Conservation (phyloP, 805 yeast species). For the Kodamaea kaohsiungensis region DNA sequence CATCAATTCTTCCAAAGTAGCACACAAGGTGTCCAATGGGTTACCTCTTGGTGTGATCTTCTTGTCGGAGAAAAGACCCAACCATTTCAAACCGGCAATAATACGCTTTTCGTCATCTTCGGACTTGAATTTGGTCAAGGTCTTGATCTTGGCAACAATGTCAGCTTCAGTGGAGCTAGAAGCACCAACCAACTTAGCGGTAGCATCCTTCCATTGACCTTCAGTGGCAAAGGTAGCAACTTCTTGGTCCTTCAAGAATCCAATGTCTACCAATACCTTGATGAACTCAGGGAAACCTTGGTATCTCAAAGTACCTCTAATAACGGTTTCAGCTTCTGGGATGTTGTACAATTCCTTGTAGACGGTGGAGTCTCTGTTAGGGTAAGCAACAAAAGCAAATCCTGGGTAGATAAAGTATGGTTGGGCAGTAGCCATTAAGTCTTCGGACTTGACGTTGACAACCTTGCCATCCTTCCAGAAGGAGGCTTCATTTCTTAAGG, state of each 20-base stretch:
- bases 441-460: slow-evolving; percentile 80
- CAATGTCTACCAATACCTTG: slow-evolving; percentile 91
- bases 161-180: slow-evolving; percentile 69
- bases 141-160: slow-evolving; percentile 70
- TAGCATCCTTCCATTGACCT: slow-evolving; percentile 86
- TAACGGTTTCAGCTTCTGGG: slow-evolving; percentile 96
- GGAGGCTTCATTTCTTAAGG: slow-evolving; percentile 90
- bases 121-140: slow-evolving; percentile 77
- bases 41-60: slow-evolving; percentile 85
- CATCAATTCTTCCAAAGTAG: slow-evolving; percentile 92
- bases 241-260: slow-evolving; percentile 81
- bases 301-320: slow-evolving; percentile 96
- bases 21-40: slow-evolving; percentile 95
- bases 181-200: slow-evolving; percentile 74
- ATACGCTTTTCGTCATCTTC: slow-evolving; percentile 85
- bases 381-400: slow-evolving; percentile 90
- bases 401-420: slow-evolving; percentile 97
- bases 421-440: slow-evolving; percentile 90
- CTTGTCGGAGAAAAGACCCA: slow-evolving; percentile 82
- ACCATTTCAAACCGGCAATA: slow-evolving; percentile 87
- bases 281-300: slow-evolving; percentile 99
- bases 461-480: slow-evolving; percentile 85
- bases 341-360: slow-evolving; percentile 90
- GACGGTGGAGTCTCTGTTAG: slow-evolving; percentile 96
- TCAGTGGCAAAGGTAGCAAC: slow-evolving; percentile 56